A percentile compares a stretch with the other conserved stretches of the same genome.
These are phyloP conservation scores for Rostrohypoxylon terebratum DNA, from an alignment of 495 filamentous ascomycete genomes.

Conservation along the genomic window DNA sequence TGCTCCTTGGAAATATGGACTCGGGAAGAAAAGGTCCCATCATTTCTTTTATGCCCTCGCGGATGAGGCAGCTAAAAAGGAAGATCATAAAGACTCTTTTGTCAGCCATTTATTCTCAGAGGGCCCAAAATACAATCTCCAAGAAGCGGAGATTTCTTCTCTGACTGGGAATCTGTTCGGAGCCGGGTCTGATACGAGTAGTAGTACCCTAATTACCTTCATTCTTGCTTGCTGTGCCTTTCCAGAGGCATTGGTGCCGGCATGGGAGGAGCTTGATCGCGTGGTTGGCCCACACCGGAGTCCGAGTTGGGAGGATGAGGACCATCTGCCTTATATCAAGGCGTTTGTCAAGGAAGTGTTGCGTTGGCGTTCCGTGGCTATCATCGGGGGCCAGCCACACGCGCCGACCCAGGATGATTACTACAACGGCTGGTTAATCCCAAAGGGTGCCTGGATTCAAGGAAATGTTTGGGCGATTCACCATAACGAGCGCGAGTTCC, in stretches of 20 bases:
- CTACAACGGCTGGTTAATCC: conserved; percentile 67
- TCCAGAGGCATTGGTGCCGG: conserved; percentile 59
- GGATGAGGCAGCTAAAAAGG: conserved; percentile 65
- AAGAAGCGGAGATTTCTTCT: conserved; percentile 66
- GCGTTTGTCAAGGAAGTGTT: conserved; percentile 73
- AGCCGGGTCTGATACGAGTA: conserved; percentile 74
- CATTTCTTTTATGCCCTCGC: conserved; percentile 69
- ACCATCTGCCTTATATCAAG: conserved; percentile 68
- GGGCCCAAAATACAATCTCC: conserved; percentile 61
- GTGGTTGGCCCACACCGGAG: conserved; percentile 65
- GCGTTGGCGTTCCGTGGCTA: conserved; percentile 72
- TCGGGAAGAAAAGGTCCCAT: conserved; percentile 61
- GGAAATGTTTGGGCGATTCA: conserved; percentile 76
- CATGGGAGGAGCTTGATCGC: conserved; percentile 68
- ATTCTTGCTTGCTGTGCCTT: conserved; percentile 71
- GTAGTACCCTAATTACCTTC: conserved; percentile 71
- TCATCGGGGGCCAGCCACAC: conserved; percentile 72
- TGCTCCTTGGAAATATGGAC: conserved; percentile 70
- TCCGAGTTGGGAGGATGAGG: conserved; percentile 69
- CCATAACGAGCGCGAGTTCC: conserved; percentile 71
- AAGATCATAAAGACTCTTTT: conserved; percentile 44
- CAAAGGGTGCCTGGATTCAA: conserved; percentile 66
- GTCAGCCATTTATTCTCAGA: conserved; percentile 60
- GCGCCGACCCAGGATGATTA: conserved; percentile 69
- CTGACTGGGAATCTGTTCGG: conserved; percentile 73